Evolutionary conservation across 257 asterid species (phyloP).

Genomic region (Solanum dulcamara): DNA sequence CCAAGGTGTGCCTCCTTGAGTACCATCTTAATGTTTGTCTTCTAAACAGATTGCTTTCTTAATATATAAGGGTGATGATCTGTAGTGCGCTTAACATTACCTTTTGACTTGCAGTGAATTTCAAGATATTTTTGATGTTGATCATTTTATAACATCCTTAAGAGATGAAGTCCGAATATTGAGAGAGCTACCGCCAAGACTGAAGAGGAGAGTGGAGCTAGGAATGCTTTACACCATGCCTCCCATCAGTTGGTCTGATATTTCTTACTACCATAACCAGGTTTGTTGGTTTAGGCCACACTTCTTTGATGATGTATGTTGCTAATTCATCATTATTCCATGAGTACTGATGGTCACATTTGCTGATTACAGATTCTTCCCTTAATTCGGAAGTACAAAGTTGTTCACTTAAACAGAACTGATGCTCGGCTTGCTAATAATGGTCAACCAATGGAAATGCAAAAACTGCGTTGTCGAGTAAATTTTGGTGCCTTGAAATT

Average conservation of each 20-base stretch:
- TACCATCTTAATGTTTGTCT: neutral
- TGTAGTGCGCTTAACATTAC: neutral
- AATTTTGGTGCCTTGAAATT: slow-evolving; percentile 70
- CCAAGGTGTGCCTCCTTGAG: slow-evolving; percentile 54
- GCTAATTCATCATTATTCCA: neutral
- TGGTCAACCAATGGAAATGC: slow-evolving; percentile 75
- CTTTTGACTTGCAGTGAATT: slow-evolving; percentile 57
- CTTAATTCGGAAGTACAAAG: slow-evolving; percentile 76
- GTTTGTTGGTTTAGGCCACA: slow-evolving; percentile 14
- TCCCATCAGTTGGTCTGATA: slow-evolving; percentile 94
- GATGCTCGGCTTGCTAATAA: slow-evolving; percentile 93
- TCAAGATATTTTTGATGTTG: slow-evolving; percentile 85
- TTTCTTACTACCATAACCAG: slow-evolving; percentile 80
- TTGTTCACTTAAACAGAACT: slow-evolving; percentile 83
- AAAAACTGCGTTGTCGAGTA: slow-evolving; percentile 89
- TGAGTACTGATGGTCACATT: neutral
- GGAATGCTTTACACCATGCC: slow-evolving; percentile 74
- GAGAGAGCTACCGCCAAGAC: slow-evolving; percentile 82
- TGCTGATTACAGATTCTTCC: slow-evolving; percentile 68
- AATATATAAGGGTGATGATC: neutral
- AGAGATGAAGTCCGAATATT: slow-evolving; percentile 95
- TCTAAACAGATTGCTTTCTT: neutral
- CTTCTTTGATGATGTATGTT: neutral
- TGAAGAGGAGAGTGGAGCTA: slow-evolving; percentile 71
- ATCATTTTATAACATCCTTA: slow-evolving; percentile 81